These are phyloP conservation scores for Mortierella alpina DNA, from an alignment of 192 early-diverging fungal genomes.

Conservation along the genomic window DNA sequence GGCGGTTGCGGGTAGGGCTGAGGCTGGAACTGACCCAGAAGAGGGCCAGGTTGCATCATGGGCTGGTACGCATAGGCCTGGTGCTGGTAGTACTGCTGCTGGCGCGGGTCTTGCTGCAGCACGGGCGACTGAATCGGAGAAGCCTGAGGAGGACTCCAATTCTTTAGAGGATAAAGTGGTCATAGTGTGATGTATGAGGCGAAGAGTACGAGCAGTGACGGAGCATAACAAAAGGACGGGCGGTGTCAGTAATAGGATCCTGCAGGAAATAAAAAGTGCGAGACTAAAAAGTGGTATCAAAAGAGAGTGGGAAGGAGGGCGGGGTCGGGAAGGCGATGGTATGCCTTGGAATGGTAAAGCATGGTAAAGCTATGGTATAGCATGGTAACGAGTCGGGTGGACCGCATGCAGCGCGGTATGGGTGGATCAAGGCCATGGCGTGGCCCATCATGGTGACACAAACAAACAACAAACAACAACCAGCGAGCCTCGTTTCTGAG, in stretches of 20 bases:
- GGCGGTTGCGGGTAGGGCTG: conserved; percentile 29
- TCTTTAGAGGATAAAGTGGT: conserved; percentile 10
- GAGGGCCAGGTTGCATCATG: conserved; percentile 49
- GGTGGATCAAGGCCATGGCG: too few relatives aligned
- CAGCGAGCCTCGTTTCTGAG: too few relatives aligned
- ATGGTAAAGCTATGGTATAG: too few relatives aligned
- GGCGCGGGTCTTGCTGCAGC: conserved; percentile 45
- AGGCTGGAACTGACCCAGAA: conserved; percentile 41
- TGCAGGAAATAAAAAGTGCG: neutral
- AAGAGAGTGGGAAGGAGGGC: neutral
- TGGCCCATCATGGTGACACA: too few relatives aligned
- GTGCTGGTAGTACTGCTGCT: conserved; percentile 40
- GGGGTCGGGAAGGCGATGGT: neutral
- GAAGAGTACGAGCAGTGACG: neutral
- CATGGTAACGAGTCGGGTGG: too few relatives aligned
- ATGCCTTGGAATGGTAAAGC: neutral
- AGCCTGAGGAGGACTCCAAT: conserved; percentile 53
- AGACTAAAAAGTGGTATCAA: neutral
- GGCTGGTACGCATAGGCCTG: conserved; percentile 52
- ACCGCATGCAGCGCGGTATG: too few relatives aligned
- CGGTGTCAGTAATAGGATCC: neutral
- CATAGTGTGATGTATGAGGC: neutral
- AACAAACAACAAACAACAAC: too few relatives aligned
- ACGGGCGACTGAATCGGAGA: conserved; percentile 53
- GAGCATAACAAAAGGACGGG: conserved; percentile 4